phyloP scores from a whole-genome alignment of 192 early-diverging fungal species.

The Podila clonocystis region DNA sequence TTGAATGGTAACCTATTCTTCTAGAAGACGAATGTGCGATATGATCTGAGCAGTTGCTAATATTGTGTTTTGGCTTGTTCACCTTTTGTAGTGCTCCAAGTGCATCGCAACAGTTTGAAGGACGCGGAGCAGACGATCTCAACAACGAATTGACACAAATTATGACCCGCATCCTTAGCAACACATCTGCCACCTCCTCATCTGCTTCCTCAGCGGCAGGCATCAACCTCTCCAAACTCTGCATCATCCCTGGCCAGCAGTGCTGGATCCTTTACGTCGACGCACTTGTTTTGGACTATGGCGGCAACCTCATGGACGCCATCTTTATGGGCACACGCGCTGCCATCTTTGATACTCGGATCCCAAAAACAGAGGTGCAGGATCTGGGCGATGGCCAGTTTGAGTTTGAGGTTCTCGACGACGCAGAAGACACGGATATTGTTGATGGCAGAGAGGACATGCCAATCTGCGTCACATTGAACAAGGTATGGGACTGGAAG shows the following conservation, averaged over 20 bases:
- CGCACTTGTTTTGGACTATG: conserved; percentile 90
- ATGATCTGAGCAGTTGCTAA: background rate
- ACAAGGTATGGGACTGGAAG: conserved; percentile 63
- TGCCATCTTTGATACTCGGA: conserved; percentile 87
- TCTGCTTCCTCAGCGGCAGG: conserved; percentile 56
- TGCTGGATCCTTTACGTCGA: conserved; percentile 95
- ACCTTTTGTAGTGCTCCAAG: conserved; percentile 71
- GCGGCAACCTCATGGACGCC: conserved; percentile 87
- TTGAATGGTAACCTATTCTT: conserved; percentile 78
- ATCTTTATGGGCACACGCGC: conserved; percentile 88
- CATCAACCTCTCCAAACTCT: conserved; percentile 84
- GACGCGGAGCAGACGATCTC: conserved; percentile 81
- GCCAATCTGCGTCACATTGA: conserved; percentile 87
- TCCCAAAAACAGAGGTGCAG: conserved; percentile 87
- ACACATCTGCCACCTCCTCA: conserved; percentile 11
- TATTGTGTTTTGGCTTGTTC: background rate
- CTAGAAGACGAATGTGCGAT: no score
- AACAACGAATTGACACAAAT: conserved; percentile 89
- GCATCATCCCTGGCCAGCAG: conserved; percentile 88
- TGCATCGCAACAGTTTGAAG: conserved; percentile 83
- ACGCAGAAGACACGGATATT: conserved; percentile 83
- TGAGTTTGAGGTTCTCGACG: conserved; percentile 95
- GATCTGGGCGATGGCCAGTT: conserved; percentile 80
- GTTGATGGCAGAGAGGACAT: conserved; percentile 82
- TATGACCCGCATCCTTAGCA: conserved; percentile 81